Percentiles rank a stretch among this genome's conserved stretches.
These are phyloP conservation scores for Magnusiomyces suaveolens DNA, from an alignment of 1,139 yeast species.

Conservation along the genomic window DNA sequence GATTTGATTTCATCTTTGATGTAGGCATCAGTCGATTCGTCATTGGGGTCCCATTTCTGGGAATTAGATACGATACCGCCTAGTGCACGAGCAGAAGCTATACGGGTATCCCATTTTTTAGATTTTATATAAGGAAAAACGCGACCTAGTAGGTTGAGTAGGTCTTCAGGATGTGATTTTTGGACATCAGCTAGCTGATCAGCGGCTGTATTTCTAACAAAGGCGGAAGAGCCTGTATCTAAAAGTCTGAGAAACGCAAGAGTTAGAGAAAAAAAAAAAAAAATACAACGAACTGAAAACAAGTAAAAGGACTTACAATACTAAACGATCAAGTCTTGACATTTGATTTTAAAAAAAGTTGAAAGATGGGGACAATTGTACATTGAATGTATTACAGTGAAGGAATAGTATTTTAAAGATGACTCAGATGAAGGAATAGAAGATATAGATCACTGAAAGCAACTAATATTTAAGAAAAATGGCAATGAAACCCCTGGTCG, in stretches of 20 bases:
- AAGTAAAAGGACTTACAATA: constrained; percentile 24
- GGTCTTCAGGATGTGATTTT: constrained; percentile 89
- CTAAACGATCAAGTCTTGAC: constrained; percentile 33
- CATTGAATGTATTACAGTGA: background rate
- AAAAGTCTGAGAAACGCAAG: constrained; percentile 34
- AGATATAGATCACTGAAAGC: no score
- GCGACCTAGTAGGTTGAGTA: constrained; percentile 69
- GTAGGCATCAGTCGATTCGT: constrained; percentile 13
- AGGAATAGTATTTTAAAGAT: background rate
- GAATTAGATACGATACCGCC: constrained; percentile 86
- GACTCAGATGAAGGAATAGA: no score
- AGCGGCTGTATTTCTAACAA: constrained; percentile 92
- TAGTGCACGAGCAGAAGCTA: constrained; percentile 88
- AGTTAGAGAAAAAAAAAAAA: background rate
- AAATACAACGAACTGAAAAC: background rate
- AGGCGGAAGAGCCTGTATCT: constrained; percentile 92
- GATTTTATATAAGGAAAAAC: constrained; percentile 83
- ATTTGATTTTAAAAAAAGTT: constrained; percentile 1
- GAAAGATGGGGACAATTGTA: background rate
- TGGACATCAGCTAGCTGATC: constrained; percentile 94
- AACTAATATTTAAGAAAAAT: background rate
- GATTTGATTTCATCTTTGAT: constrained; percentile 12
- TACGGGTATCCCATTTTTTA: constrained; percentile 90
- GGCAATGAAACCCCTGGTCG: background rate
- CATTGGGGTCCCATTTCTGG: constrained; percentile 77